These are phyloP conservation scores for Naganishia vaughanmartiniae DNA, from an alignment of 768 basidiomycete species.

Conservation along the genomic window DNA sequence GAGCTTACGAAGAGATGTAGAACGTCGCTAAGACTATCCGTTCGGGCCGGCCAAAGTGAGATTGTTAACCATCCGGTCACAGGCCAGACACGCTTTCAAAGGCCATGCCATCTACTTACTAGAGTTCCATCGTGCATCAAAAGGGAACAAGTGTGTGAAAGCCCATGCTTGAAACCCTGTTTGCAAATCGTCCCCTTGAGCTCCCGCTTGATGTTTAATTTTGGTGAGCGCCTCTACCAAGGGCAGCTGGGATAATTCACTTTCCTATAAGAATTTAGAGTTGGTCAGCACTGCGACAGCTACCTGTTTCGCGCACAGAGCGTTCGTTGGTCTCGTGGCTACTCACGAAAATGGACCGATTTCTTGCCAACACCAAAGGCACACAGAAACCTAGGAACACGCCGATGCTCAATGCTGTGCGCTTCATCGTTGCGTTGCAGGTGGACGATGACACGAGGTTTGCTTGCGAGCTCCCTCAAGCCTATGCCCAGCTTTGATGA, in stretches of 20 bases:
- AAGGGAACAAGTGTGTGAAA: slow-evolving; percentile 27
- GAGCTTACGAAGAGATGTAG: slow-evolving; percentile 88
- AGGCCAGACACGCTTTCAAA: not conserved
- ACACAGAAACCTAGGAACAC: not conserved
- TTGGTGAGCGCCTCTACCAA: not conserved
- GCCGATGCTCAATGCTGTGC: not conserved
- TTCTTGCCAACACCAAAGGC: not conserved
- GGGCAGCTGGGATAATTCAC: not conserved
- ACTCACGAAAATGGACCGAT: slow-evolving; percentile 13
- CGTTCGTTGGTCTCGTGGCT: not conserved
- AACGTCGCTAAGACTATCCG: slow-evolving; percentile 75
- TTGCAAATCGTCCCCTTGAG: not conserved
- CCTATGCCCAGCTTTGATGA: not conserved
- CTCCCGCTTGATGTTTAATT: slow-evolving; percentile 7
- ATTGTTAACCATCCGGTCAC: not conserved
- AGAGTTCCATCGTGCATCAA: slow-evolving; percentile 30
- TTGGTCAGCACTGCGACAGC: not conserved
- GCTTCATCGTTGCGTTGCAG: slow-evolving; percentile 1
- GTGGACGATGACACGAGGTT: not conserved
- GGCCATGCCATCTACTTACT: not conserved
- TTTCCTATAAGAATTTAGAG: not conserved
- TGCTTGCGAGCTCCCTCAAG: not conserved
- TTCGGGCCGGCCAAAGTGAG: too few species aligned
- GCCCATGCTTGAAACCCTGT: slow-evolving; percentile 27
- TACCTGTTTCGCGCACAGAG: not conserved